These are phyloP conservation scores for Talaromyces nanjingensis DNA, from an alignment of 495 filamentous ascomycete species.

Conservation along the genomic window DNA sequence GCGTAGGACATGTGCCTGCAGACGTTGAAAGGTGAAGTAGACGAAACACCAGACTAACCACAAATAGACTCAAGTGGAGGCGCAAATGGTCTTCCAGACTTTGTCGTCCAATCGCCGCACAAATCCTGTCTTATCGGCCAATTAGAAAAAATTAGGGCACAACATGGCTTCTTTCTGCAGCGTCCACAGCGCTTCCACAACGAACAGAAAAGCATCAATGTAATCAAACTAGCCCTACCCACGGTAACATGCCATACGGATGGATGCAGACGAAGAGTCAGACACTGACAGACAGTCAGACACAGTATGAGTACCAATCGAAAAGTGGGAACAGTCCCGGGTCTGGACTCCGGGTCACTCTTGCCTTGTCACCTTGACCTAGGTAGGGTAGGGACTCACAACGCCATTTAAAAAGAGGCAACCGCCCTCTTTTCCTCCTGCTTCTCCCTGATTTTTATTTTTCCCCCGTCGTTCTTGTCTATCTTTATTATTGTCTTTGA, in stretches of 20 bases:
- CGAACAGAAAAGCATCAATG: not conserved
- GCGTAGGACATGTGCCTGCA: not conserved
- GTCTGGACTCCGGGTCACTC: not conserved
- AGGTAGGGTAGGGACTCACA: not conserved
- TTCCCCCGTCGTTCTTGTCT: not conserved
- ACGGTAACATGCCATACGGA: not conserved
- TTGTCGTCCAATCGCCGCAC: not conserved
- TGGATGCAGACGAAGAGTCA: not conserved
- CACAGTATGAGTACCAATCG: not conserved
- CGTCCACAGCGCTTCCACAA: not conserved
- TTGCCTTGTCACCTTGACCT: not conserved
- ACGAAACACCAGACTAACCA: not conserved
- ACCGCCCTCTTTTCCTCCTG: not conserved
- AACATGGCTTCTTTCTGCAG: not conserved
- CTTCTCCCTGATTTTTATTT: not conserved
- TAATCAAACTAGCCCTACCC: not conserved
- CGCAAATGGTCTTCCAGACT: not conserved
- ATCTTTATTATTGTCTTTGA: not conserved
- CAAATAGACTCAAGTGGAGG: not conserved
- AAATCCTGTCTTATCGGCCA: not conserved
- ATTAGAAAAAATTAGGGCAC: not conserved
- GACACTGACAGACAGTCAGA: not conserved
- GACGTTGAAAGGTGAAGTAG: not conserved
- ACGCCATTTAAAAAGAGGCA: not conserved
- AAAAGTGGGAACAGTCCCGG: not conserved